Percentiles rank a stretch among this genome's conserved stretches.
Conservation (phyloP, 2,329 filamentous ascomycete species). For the Pyrenophora teres region DNA sequence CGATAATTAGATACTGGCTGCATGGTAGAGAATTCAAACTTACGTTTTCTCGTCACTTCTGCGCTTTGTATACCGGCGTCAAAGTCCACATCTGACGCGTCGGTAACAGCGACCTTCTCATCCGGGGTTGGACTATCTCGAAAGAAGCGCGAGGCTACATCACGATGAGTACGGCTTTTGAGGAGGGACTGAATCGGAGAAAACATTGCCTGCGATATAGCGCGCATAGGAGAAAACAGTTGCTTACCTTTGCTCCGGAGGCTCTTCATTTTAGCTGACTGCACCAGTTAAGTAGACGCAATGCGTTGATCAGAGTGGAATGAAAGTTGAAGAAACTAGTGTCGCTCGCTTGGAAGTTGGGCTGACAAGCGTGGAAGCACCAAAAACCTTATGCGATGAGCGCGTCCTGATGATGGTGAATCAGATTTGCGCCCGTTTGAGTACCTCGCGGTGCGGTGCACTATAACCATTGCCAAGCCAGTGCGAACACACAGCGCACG, state of each 20-base stretch:
- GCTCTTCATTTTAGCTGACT: conserved; percentile 19
- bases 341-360: neutral
- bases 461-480: neutral
- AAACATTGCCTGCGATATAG: neutral
- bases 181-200: neutral
- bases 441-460: conserved; percentile 1
- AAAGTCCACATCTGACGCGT: conserved; percentile 8
- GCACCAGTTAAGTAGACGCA: neutral
- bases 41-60: conserved; percentile 23
- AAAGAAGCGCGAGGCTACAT: conserved; percentile 30
- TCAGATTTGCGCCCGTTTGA: neutral
- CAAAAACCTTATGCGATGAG: no score
- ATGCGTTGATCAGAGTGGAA: neutral
- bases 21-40: neutral
- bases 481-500: neutral
- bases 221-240: neutral
- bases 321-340: neutral
- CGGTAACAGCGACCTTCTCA: conserved; percentile 18
- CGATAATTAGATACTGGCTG: neutral
- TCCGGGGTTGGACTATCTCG: conserved; percentile 21
- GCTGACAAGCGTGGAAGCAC: neutral
- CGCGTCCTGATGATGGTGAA: neutral
- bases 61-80: conserved; percentile 21
- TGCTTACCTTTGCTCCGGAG: conserved; percentile 26
- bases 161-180: neutral